phyloP scores from a whole-genome alignment of 2,329 filamentous ascomycete species.

The Aureobasidium vineae region DNA sequence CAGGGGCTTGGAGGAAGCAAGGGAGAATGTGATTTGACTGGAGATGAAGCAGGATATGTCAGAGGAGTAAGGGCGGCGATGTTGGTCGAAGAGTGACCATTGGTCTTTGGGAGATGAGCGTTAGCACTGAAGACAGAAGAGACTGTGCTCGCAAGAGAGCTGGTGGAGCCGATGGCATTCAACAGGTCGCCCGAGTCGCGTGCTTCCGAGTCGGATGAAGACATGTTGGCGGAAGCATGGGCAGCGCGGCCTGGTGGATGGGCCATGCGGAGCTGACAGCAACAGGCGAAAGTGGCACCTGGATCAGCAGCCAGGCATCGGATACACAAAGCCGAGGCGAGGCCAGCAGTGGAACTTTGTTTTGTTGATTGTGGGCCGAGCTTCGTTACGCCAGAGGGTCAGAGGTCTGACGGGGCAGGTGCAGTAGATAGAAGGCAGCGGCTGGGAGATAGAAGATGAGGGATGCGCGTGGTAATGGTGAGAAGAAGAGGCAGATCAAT shows the following conservation, averaged over 20 bases:
- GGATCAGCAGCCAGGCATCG: conserved; percentile 19
- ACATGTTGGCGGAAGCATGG: conserved; percentile 17
- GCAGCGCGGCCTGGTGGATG: conserved; percentile 2
- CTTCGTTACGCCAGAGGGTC: not conserved
- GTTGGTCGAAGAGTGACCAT: conserved; percentile 54
- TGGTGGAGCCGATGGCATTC: conserved; percentile 69
- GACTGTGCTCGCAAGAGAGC: conserved; percentile 66
- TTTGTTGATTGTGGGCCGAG: conserved; percentile 15
- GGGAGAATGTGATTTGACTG: conserved; percentile 58
- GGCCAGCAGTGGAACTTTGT: conserved; percentile 7
- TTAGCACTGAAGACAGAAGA: conserved; percentile 68
- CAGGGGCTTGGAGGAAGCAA: conserved; percentile 31
- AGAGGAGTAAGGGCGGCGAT: conserved; percentile 60
- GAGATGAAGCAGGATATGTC: conserved; percentile 65
- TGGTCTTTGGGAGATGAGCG: conserved; percentile 53
- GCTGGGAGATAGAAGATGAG: not conserved
- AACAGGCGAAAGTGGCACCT: not conserved
- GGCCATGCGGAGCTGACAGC: conserved; percentile 18
- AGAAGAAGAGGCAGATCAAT: not conserved
- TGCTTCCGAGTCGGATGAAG: conserved; percentile 25
- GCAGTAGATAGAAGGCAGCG: not conserved
- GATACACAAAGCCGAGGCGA: conserved; percentile 13
- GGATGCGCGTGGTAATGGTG: not conserved
- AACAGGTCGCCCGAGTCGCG: conserved; percentile 60
- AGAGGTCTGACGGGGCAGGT: not conserved